Evolutionary conservation across 495 filamentous ascomycete species (phyloP).

Genomic region (Evernia prunastri): DNA sequence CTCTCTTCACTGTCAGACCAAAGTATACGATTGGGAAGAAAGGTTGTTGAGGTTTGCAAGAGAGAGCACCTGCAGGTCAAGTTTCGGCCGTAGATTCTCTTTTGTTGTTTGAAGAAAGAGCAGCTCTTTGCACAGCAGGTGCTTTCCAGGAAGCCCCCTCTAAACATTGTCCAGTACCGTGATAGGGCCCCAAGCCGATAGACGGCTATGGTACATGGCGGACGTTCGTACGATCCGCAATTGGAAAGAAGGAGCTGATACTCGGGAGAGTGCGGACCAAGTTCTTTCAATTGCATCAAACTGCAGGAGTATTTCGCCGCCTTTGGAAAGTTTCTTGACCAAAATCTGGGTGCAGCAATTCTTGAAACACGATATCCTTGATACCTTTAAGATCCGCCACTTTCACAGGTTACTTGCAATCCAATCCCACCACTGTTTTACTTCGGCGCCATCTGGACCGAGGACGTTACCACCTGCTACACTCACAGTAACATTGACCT

Average conservation of each 20-base stretch:
- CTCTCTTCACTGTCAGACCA: not conserved
- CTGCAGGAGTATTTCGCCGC: not conserved
- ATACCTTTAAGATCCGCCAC: not conserved
- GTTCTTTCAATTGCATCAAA: not conserved
- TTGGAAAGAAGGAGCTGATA: not conserved
- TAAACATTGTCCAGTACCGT: not conserved
- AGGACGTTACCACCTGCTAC: constrained; percentile 73
- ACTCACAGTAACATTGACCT: constrained; percentile 71
- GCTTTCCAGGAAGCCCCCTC: not conserved
- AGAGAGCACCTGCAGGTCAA: not conserved
- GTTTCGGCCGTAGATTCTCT: not conserved
- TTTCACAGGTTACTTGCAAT: constrained; percentile 55
- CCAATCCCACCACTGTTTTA: constrained; percentile 86
- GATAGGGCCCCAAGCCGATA: not conserved
- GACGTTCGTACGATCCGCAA: not conserved
- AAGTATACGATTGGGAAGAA: not conserved
- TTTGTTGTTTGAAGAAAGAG: not conserved
- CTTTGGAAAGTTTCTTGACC: not conserved
- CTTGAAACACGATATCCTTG: not conserved
- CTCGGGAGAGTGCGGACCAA: not conserved
- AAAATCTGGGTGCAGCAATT: not conserved
- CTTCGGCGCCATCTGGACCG: constrained; percentile 60
- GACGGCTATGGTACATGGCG: not conserved
- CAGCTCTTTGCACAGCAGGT: not conserved
- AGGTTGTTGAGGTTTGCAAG: not conserved